Percentiles rank a stretch among this genome's conserved stretches.
Evolutionary conservation across 2,329 filamentous ascomycete species (phyloP).

Genomic region (Aureobasidium uvarum): DNA sequence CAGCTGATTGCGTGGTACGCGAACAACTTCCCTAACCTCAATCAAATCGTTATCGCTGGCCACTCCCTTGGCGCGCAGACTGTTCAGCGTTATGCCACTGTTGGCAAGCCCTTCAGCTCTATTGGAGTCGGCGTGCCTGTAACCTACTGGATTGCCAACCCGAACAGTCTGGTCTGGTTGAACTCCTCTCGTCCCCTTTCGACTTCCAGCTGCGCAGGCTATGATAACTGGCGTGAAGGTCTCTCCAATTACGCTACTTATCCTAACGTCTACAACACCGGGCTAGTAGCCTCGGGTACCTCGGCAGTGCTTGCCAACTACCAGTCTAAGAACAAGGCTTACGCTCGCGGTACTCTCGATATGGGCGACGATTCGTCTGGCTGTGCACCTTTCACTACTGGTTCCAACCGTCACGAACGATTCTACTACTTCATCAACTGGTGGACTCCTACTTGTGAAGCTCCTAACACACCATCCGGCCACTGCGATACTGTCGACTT

Average conservation of each 20-base stretch:
- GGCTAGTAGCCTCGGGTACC: slow-evolving; percentile 36
- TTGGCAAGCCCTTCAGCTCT: slow-evolving; percentile 32
- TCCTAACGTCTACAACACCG: slow-evolving; percentile 36
- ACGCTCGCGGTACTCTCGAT: slow-evolving; percentile 39
- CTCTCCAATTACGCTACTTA: slow-evolving; percentile 38
- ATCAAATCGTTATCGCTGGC: slow-evolving; percentile 41
- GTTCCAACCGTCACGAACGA: slow-evolving; percentile 41
- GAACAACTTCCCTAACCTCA: slow-evolving; percentile 39
- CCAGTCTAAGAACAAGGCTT: slow-evolving; percentile 39
- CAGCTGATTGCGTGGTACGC: slow-evolving; percentile 41
- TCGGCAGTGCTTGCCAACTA: slow-evolving; percentile 38
- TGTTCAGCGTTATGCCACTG: slow-evolving; percentile 39
- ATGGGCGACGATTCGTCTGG: slow-evolving; percentile 38
- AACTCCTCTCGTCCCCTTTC: slow-evolving; percentile 36
- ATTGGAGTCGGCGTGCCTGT: slow-evolving; percentile 33
- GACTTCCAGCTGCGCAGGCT: slow-evolving; percentile 35
- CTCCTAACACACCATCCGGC: slow-evolving; percentile 29
- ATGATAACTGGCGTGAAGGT: slow-evolving; percentile 41
- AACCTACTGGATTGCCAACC: slow-evolving; percentile 40
- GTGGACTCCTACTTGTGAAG: slow-evolving; percentile 37
- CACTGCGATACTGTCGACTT: slow-evolving; percentile 41
- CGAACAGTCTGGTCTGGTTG: slow-evolving; percentile 41
- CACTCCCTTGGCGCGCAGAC: slow-evolving; percentile 41
- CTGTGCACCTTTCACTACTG: slow-evolving; percentile 39
- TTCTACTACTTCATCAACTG: slow-evolving; percentile 44